Percentiles rank a stretch among this genome's conserved stretches.
Conservation (phyloP, 1,139 yeast species). For the Yamadazyma songkhlaensis region DNA sequence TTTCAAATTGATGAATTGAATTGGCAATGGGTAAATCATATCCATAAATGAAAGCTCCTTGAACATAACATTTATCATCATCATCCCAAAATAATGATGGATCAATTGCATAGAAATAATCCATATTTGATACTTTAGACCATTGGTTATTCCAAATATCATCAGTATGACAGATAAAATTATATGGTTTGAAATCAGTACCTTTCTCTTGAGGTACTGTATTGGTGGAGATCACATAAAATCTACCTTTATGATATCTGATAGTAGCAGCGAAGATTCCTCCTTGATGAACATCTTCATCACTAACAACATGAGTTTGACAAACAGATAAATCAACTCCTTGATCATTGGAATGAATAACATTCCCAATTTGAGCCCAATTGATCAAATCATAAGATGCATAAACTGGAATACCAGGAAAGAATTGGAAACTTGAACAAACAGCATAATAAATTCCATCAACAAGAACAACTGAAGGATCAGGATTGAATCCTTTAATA, state of each 20-base stretch:
- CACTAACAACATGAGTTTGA: conserved; percentile 4
- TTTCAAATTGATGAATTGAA: conserved; percentile 10
- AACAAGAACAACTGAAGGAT: conserved; percentile 9
- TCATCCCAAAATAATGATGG: conserved; percentile 9
- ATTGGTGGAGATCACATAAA: conserved; percentile 10
- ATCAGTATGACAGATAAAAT: conserved; percentile 10
- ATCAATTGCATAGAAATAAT: conserved; percentile 11
- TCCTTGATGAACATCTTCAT: conserved; percentile 6
- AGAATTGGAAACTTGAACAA: conserved; percentile 8
- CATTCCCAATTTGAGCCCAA: conserved; percentile 12
- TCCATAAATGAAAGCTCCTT: conserved; percentile 11
- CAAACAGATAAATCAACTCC: conserved; percentile 7
- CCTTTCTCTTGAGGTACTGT: conserved; percentile 5
- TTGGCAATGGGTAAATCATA: conserved; percentile 11
- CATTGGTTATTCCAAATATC: conserved; percentile 11
- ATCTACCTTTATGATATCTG: conserved; percentile 10
- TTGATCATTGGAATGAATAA: conserved; percentile 8
- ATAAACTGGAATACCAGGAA: conserved; percentile 10
- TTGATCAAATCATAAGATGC: conserved; percentile 9
- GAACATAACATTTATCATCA: conserved; percentile 11
- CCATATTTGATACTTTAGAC: conserved; percentile 7
- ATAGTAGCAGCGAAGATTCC: conserved; percentile 11
- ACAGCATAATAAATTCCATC: conserved; percentile 11
- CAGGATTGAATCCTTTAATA: conserved; percentile 10
- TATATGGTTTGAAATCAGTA: conserved; percentile 8